phyloP scores from a whole-genome alignment of 2,329 filamentous ascomycete genomes.

The Claviceps arundinis region DNA sequence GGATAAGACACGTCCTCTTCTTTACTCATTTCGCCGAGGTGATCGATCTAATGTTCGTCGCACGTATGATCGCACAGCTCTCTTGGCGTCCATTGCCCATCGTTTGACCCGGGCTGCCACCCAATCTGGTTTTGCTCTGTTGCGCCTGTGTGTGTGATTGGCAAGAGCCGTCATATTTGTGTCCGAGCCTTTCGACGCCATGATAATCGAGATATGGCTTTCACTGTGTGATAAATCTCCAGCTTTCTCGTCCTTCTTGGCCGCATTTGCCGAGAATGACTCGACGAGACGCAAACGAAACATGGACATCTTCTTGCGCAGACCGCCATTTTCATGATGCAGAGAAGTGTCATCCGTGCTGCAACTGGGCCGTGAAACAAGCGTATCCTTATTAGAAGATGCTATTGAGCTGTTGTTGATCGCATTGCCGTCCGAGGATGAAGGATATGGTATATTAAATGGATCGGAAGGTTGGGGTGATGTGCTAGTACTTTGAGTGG shows the following conservation, averaged over 20 bases:
- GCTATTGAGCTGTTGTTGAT: slow-evolving; percentile 5
- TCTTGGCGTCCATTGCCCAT: slow-evolving; percentile 22
- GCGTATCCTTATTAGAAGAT: slow-evolving; percentile 4
- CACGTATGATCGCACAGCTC: slow-evolving; percentile 20
- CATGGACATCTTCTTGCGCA: slow-evolving; percentile 19
- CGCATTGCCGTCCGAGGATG: slow-evolving; percentile 9
- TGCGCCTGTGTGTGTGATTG: not conserved
- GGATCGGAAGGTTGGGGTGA: slow-evolving; percentile 18
- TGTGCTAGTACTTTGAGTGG: slow-evolving; percentile 4
- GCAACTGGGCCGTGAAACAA: slow-evolving; percentile 7
- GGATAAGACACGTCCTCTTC: not conserved
- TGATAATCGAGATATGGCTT: slow-evolving; percentile 1
- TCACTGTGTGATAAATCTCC: slow-evolving; percentile 4
- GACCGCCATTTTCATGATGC: slow-evolving; percentile 7
- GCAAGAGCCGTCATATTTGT: slow-evolving; percentile 2
- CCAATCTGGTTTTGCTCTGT: slow-evolving; percentile 9
- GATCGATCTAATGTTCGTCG: slow-evolving; percentile 19
- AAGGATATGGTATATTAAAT: slow-evolving; percentile 22
- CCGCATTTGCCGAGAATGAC: slow-evolving; percentile 4
- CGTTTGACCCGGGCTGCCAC: slow-evolving; percentile 16
- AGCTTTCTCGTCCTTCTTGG: slow-evolving; percentile 6
- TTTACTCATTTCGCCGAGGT: slow-evolving; percentile 9
- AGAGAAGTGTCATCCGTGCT: slow-evolving; percentile 1
- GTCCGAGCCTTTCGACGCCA: slow-evolving; percentile 2
- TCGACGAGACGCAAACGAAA: slow-evolving; percentile 14